Conservation (phyloP, 805 yeast genomes). For the Kuraishia hungarica region DNA sequence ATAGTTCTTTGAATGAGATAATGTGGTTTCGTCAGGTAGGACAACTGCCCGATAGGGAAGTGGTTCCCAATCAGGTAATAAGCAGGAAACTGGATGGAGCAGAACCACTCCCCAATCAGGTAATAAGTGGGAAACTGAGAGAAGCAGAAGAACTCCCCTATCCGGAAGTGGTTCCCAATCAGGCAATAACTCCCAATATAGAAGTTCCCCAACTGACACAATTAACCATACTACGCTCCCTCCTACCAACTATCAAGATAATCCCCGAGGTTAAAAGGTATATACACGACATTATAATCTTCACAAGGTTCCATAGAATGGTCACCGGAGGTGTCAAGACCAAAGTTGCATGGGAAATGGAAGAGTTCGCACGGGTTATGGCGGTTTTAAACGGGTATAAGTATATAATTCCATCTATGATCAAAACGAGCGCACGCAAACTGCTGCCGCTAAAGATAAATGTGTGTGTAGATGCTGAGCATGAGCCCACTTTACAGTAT, state of each 20-base stretch:
- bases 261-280: constrained; percentile 44
- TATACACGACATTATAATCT: constrained; percentile 47
- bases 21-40: constrained; percentile 24
- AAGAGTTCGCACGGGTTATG: constrained; percentile 26
- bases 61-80: too few species aligned
- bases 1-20: constrained; percentile 12
- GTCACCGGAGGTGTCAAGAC: constrained; percentile 47
- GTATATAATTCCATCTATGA: constrained; percentile 46
- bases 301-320: constrained; percentile 45
- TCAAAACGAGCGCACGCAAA: constrained; percentile 39
- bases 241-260: constrained; percentile 22
- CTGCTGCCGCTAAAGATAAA: constrained; percentile 38
- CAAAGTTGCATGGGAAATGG: constrained; percentile 31
- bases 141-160: too few species aligned
- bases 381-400: constrained; percentile 30
- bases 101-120: too few species aligned
- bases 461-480: constrained; percentile 20
- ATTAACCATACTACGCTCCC: constrained; percentile 3
- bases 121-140: too few species aligned
- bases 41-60: neutral
- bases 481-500: constrained; percentile 45
- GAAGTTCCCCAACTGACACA: neutral
- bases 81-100: too few species aligned
- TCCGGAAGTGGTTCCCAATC: neutral
- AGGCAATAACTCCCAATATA: too few species aligned